These are phyloP conservation scores for Neodidymelliopsis sp. DNA, from an alignment of 2,329 filamentous ascomycete species.

Conservation along the genomic window DNA sequence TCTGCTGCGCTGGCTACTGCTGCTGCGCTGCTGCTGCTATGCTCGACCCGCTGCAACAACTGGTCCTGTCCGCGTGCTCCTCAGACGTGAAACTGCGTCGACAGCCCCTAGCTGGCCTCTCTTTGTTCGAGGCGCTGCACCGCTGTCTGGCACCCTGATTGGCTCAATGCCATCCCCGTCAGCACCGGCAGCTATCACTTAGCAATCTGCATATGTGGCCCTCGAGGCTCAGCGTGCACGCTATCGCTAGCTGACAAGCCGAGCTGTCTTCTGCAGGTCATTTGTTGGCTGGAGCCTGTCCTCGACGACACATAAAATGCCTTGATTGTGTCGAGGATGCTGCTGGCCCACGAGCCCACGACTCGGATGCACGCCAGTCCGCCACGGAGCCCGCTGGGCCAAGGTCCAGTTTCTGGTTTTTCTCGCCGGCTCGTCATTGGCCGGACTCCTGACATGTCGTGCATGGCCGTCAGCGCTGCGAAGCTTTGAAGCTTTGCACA, in stretches of 20 bases:
- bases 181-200: conserved; percentile 12
- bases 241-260: conserved; percentile 12
- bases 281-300: conserved; percentile 5
- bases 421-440: conserved; percentile 4
- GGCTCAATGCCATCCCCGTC: neutral
- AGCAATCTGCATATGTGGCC: conserved; percentile 12
- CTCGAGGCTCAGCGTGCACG: conserved; percentile 2
- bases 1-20: too few relatives aligned
- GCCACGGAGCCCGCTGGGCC: neutral
- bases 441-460: neutral
- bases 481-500: conserved; percentile 17
- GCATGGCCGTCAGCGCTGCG: conserved; percentile 6
- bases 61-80: conserved; percentile 10
- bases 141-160: neutral
- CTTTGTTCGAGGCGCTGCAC: neutral
- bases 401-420: neutral
- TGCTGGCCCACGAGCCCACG: conserved; percentile 8
- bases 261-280: conserved; percentile 13
- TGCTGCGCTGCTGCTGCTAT: neutral
- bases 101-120: conserved; percentile 7
- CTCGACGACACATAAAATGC: conserved; percentile 4
- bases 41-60: neutral
- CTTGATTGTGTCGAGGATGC: conserved; percentile 2
- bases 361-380: conserved; percentile 2
- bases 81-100: conserved; percentile 11